phyloP scores from a whole-genome alignment of 805 yeast species.

The Candida koratica region DNA sequence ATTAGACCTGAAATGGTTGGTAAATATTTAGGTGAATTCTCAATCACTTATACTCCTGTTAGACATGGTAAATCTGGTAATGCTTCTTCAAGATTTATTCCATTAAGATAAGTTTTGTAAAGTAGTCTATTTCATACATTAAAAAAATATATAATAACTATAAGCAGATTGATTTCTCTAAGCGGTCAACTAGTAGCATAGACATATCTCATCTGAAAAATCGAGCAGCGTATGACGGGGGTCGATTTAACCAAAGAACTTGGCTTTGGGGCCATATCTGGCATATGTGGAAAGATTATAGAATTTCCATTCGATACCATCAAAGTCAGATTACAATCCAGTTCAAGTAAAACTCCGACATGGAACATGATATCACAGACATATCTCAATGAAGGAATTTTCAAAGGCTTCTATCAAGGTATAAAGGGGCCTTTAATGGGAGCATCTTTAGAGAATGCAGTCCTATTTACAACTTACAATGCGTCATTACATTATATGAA shows the following conservation, averaged over 20 bases:
- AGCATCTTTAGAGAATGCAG: slow-evolving; percentile 86
- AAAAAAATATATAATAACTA: slow-evolving; percentile 14
- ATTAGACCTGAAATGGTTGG: slow-evolving; percentile 99
- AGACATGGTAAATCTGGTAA: slow-evolving; percentile 99
- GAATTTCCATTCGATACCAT: slow-evolving; percentile 94
- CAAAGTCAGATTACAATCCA: slow-evolving; percentile 79
- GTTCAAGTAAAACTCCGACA: slow-evolving; percentile 39
- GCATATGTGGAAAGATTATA: slow-evolving; percentile 76
- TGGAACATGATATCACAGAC: slow-evolving; percentile 63
- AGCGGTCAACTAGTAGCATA: too few relatives aligned
- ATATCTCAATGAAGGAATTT: slow-evolving; percentile 59
- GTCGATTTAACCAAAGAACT: slow-evolving; percentile 36
- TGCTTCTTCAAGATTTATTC: slow-evolving; percentile 76
- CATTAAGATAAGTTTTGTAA: slow-evolving; percentile 40
- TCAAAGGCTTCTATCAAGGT: slow-evolving; percentile 76
- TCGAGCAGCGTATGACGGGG: not conserved
- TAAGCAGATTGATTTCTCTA: not conserved
- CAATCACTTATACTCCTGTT: slow-evolving; percentile 98
- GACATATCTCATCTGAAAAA: slow-evolving; percentile 1
- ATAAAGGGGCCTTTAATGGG: slow-evolving; percentile 79
- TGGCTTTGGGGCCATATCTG: slow-evolving; percentile 57
- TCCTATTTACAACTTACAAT: slow-evolving; percentile 66
- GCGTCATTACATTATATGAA: slow-evolving; percentile 28
- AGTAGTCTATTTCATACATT: slow-evolving; percentile 9
- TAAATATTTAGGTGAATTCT: slow-evolving; percentile 99